phyloP scores from a whole-genome alignment of 768 basidiomycete species.

The Lenzites betulinus region DNA sequence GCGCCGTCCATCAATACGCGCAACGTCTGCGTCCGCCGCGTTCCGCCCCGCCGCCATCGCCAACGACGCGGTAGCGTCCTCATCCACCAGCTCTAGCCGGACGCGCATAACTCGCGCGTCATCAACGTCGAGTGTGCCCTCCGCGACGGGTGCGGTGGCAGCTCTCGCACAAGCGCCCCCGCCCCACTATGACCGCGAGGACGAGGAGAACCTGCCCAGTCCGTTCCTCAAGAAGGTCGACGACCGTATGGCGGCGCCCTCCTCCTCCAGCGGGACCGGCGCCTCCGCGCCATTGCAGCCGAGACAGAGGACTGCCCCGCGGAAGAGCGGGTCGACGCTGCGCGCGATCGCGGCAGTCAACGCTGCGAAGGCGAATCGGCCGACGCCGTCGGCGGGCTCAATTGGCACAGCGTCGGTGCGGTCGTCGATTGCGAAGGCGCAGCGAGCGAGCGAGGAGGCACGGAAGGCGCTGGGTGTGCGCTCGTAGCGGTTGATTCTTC shows the following conservation, averaged over 20 bases:
- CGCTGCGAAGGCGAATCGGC: slow-evolving; percentile 51
- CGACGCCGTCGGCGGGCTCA: slow-evolving; percentile 3
- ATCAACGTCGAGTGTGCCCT: slow-evolving; percentile 18
- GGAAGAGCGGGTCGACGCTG: slow-evolving; percentile 48
- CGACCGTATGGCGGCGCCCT: slow-evolving; percentile 22
- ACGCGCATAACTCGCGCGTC: slow-evolving; percentile 15
- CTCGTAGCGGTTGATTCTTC: neutral
- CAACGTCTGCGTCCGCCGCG: slow-evolving; percentile 21
- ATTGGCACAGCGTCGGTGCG: slow-evolving; percentile 30
- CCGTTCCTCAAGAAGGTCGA: slow-evolving; percentile 70
- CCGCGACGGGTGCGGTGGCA: neutral
- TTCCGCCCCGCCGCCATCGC: slow-evolving; percentile 10
- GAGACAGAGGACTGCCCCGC: slow-evolving; percentile 11
- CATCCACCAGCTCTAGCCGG: slow-evolving; percentile 11
- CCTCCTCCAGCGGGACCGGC: slow-evolving; percentile 19
- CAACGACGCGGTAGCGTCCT: slow-evolving; percentile 5
- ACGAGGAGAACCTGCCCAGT: slow-evolving; percentile 85
- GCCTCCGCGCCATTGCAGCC: slow-evolving; percentile 20
- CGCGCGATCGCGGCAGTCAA: slow-evolving; percentile 55
- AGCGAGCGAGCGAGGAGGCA: slow-evolving; percentile 54
- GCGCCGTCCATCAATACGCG: slow-evolving; percentile 33
- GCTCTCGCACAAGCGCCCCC: slow-evolving; percentile 15
- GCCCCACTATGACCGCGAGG: slow-evolving; percentile 59
- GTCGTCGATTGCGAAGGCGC: slow-evolving; percentile 46
- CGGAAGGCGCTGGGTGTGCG: slow-evolving; percentile 39